Conservation (phyloP, 495 filamentous ascomycete species). For the Penicillium canescens region DNA sequence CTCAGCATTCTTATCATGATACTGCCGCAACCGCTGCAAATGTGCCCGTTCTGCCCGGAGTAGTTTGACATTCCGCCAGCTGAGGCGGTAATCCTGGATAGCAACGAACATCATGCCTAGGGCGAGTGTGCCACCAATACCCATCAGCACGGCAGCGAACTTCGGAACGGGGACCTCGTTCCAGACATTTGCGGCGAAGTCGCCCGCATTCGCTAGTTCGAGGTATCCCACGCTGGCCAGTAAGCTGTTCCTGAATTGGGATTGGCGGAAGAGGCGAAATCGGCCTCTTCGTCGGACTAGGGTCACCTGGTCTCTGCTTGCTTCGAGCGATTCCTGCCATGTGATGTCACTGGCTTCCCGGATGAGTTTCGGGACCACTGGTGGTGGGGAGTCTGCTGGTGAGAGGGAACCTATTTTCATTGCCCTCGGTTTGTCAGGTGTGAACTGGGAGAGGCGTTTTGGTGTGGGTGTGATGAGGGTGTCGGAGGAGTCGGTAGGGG, state of each 20-base stretch:
- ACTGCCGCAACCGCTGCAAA: slow-evolving; percentile 20
- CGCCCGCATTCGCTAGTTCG: slow-evolving; percentile 52
- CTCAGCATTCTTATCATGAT: slow-evolving; percentile 18
- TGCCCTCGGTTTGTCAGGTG: background rate
- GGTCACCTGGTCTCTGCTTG: slow-evolving; percentile 16
- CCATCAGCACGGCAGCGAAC: slow-evolving; percentile 49
- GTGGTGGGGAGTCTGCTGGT: slow-evolving; percentile 2
- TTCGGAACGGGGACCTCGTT: slow-evolving; percentile 48
- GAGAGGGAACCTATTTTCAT: slow-evolving; percentile 2
- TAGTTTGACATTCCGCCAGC: slow-evolving; percentile 43
- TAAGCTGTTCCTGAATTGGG: slow-evolving; percentile 47
- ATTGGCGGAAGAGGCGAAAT: slow-evolving; percentile 25
- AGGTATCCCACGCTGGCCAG: slow-evolving; percentile 49
- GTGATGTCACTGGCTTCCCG: slow-evolving; percentile 26
- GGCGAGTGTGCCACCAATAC: slow-evolving; percentile 46
- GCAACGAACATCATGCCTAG: slow-evolving; percentile 46
- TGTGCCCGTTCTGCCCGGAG: slow-evolving; percentile 38
- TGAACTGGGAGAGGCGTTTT: background rate
- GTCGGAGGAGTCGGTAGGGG: slow-evolving; percentile 15
- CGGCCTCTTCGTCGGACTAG: slow-evolving; percentile 20
- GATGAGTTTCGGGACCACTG: slow-evolving; percentile 19
- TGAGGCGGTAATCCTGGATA: slow-evolving; percentile 39
- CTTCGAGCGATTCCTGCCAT: slow-evolving; percentile 17
- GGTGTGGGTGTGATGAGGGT: slow-evolving; percentile 14
- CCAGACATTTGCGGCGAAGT: slow-evolving; percentile 57